Percentiles rank a stretch among this genome's conserved stretches.
Conservation (phyloP, 2,329 filamentous ascomycete genomes). For the Fusarium sarcochroum region DNA sequence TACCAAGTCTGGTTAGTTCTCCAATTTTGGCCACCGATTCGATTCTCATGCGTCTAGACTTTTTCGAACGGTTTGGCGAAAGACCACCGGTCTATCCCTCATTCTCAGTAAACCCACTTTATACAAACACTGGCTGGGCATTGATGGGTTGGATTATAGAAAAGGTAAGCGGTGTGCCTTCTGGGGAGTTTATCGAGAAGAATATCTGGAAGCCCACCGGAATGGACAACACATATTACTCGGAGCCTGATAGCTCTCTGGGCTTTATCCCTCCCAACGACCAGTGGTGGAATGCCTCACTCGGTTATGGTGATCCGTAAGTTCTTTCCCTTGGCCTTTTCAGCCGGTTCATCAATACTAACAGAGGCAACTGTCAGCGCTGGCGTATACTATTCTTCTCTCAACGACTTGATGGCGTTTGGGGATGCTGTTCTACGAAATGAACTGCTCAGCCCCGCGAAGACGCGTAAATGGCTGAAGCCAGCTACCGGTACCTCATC, state of each 20-base stretch:
- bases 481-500: slow-evolving; percentile 14
- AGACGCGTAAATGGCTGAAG: slow-evolving; percentile 30
- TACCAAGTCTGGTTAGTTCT: not conserved
- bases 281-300: slow-evolving; percentile 27
- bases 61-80: slow-evolving; percentile 17
- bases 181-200: slow-evolving; percentile 18
- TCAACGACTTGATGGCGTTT: slow-evolving; percentile 21
- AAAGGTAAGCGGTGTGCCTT: slow-evolving; percentile 20
- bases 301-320: slow-evolving; percentile 24
- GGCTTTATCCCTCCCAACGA: slow-evolving; percentile 14
- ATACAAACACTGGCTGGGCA: slow-evolving; percentile 12
- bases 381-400: slow-evolving; percentile 14
- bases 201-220: slow-evolving; percentile 16
- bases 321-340: not conserved
- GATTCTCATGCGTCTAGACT: not conserved
- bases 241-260: slow-evolving; percentile 5
- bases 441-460: not conserved
- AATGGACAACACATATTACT: slow-evolving; percentile 7
- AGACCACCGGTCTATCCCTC: slow-evolving; percentile 19
- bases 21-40: rapidly evolving
- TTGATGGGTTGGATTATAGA: slow-evolving; percentile 20
- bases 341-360: rapidly evolving
- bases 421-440: slow-evolving; percentile 1
- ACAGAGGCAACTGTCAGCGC: not conserved
- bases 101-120: slow-evolving; percentile 1